Percentiles rank a stretch among this genome's conserved stretches.
Conservation (phyloP, 352 stramenopile species). For the Salisapilia sapeloensis region DNA sequence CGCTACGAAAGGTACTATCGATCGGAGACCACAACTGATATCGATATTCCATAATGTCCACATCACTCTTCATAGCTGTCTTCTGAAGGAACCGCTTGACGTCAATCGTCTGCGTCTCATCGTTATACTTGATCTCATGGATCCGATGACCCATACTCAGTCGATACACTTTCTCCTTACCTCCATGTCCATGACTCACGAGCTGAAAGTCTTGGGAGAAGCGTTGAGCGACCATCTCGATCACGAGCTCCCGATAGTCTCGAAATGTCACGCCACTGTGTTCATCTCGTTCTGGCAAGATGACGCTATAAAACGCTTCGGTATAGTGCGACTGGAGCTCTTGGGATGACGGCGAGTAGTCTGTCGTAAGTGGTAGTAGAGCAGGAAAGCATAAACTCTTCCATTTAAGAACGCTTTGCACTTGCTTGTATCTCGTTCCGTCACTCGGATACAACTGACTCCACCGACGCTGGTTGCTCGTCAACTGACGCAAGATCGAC, state of each 20-base stretch:
- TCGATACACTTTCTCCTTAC: conserved; percentile 24
- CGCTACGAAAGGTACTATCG: conserved; percentile 34
- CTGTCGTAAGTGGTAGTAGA: conserved; percentile 84
- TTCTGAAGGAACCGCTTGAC: conserved; percentile 73
- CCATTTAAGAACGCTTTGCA: conserved; percentile 90
- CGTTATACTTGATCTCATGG: conserved; percentile 78
- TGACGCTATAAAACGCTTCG: conserved; percentile 77
- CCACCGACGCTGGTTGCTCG: conserved; percentile 92
- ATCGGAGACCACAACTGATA: conserved; percentile 69
- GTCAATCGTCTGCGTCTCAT: conserved; percentile 72
- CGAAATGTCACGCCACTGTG: conserved; percentile 43
- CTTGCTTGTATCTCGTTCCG: conserved; percentile 30
- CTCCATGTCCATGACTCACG: conserved; percentile 16
- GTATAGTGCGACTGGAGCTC: conserved; percentile 72
- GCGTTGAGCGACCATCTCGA: conserved; percentile 75
- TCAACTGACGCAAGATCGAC: conserved; percentile 65
- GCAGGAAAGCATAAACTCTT: conserved; percentile 93
- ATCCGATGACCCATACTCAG: conserved; percentile 81
- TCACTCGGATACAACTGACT: conserved; percentile 83
- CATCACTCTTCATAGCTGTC: conserved; percentile 32
- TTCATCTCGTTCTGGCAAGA: conserved; percentile 50
- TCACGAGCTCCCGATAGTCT: conserved; percentile 59
- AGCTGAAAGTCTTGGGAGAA: conserved; percentile 79
- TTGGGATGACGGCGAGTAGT: conserved; percentile 70
- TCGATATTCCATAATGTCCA: conserved; percentile 70